A percentile compares a stretch with the other conserved stretches of the same genome.
phyloP scores from a whole-genome alignment of 2,329 filamentous ascomycete genomes.

The Colletotrichum siamense region DNA sequence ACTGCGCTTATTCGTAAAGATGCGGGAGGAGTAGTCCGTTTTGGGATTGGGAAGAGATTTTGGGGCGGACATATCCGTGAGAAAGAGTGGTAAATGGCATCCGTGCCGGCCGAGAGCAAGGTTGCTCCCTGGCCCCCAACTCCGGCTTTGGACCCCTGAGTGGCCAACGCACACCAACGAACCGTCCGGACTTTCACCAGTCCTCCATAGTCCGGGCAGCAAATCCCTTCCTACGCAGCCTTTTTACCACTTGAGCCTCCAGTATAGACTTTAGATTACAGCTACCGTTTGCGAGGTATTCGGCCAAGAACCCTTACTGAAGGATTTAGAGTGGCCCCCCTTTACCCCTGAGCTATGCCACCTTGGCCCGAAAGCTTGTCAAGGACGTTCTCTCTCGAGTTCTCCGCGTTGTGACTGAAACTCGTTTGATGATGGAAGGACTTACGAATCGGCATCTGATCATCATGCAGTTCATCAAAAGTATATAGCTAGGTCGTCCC shows the following conservation, averaged over 20 bases:
- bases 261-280: neutral
- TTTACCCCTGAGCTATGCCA: neutral
- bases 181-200: neutral
- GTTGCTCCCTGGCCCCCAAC: neutral
- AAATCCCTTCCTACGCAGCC: neutral
- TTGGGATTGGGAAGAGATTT: neutral
- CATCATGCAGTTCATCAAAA: constrained; percentile 2
- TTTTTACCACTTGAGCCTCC: neutral
- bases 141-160: neutral
- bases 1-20: neutral
- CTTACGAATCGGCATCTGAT: neutral
- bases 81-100: neutral
- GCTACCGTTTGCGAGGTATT: neutral
- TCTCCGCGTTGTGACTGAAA: neutral
- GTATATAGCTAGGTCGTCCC: constrained; percentile 3
- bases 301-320: neutral
- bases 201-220: neutral
- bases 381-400: neutral
- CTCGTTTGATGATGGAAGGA: neutral
- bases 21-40: neutral
- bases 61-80: neutral
- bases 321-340: neutral
- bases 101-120: neutral
- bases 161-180: neutral
- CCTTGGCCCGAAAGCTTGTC: neutral